Conservation (phyloP, 371 early-diverging fungal genomes). For the Zopfochytrium polystomum region DNA sequence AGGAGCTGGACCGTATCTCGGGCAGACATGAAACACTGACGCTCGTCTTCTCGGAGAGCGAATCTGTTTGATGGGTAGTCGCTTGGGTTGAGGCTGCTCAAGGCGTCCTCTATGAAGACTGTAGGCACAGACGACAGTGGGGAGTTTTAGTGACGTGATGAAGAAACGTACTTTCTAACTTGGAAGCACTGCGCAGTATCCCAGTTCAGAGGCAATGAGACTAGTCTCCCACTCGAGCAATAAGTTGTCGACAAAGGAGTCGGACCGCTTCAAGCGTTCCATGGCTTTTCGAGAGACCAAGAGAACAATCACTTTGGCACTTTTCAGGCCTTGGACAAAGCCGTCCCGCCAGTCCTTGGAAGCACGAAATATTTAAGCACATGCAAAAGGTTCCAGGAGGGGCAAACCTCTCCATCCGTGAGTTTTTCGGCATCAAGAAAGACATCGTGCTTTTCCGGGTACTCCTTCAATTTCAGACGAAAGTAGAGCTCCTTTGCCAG, state of each 20-base stretch:
- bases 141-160: not conserved
- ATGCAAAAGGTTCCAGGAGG: not conserved
- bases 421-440: not conserved
- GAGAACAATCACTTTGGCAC: constrained; percentile 12
- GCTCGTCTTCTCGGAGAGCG: too few species aligned
- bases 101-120: constrained; percentile 17
- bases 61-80: too few species aligned
- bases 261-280: not conserved
- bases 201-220: constrained; percentile 1
- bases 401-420: not conserved
- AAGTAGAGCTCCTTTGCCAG: constrained; percentile 20
- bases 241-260: constrained; percentile 7
- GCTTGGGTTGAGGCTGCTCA: not conserved
- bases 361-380: not conserved
- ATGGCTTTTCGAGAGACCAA: constrained; percentile 7
- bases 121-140: not conserved
- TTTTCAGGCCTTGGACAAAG: constrained; percentile 19
- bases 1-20: too few species aligned
- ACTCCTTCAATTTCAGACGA: constrained; percentile 17
- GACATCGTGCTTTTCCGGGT: constrained; percentile 14
- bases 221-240: constrained; percentile 22
- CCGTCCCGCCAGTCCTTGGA: constrained; percentile 17
- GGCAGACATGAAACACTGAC: too few species aligned
- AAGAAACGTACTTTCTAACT: not conserved
- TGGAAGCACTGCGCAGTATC: constrained; percentile 13